Percentiles rank a stretch among this genome's conserved stretches.
Evolutionary conservation across 2,329 filamentous ascomycete species (phyloP).

Genomic region (Sporothrix pseudoabietina): DNA sequence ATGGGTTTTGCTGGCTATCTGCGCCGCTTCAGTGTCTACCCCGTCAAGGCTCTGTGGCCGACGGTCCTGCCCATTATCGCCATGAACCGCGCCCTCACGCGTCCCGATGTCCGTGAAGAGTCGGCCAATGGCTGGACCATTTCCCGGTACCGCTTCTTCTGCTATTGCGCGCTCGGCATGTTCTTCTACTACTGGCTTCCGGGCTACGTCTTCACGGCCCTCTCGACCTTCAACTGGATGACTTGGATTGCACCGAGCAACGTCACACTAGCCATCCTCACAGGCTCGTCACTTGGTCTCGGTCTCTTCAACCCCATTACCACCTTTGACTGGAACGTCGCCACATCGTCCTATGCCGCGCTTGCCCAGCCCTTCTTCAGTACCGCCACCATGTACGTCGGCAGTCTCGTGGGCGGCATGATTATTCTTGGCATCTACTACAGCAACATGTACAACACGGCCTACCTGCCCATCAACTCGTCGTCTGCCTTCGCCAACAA

Average conservation of each 20-base stretch:
- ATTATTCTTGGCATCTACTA: conserved; percentile 49
- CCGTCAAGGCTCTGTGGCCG: conserved; percentile 48
- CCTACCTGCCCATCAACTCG: conserved; percentile 53
- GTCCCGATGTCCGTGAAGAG: conserved; percentile 44
- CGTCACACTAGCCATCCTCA: conserved; percentile 48
- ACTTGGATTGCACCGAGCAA: conserved; percentile 54
- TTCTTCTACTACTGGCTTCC: conserved; percentile 54
- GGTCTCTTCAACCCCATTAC: conserved; percentile 53
- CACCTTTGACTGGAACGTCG: conserved; percentile 55
- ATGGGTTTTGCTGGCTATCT: conserved; percentile 48
- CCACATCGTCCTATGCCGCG: conserved; percentile 45
- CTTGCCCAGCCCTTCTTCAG: conserved; percentile 48
- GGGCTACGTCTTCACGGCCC: conserved; percentile 48
- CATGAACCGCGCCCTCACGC: conserved; percentile 42
- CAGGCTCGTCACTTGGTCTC: conserved; percentile 45
- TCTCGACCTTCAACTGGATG: conserved; percentile 53
- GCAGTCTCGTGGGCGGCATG: conserved; percentile 42
- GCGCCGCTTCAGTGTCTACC: conserved; percentile 46
- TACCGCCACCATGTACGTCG: conserved; percentile 44
- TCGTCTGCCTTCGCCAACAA: conserved; percentile 51
- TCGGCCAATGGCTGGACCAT: conserved; percentile 49
- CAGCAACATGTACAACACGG: conserved; percentile 48
- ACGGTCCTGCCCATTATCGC: conserved; percentile 45
- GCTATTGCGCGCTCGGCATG: conserved; percentile 44
- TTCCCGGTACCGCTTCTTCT: conserved; percentile 50